Conservation (phyloP, 495 filamentous ascomycete genomes). For the Lasiosphaeria miniovina region DNA sequence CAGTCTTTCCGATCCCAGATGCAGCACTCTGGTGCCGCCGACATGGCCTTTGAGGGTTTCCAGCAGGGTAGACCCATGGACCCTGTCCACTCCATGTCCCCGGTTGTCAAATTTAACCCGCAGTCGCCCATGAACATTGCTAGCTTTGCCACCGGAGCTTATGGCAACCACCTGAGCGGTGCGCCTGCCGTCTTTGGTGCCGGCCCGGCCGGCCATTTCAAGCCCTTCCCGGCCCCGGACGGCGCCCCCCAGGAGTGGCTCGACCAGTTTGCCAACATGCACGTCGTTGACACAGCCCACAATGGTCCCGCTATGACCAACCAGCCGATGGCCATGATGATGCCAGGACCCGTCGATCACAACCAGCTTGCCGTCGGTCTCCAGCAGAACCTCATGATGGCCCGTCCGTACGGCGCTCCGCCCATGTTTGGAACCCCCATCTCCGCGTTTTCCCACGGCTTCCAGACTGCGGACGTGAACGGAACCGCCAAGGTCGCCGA, state of each 20-base stretch:
- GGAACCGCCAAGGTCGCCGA: constrained; percentile 6
- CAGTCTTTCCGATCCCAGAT: constrained; percentile 33
- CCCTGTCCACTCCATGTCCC: no score
- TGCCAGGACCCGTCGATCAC: background rate
- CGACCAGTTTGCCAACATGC: constrained; percentile 26
- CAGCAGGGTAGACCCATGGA: constrained; percentile 6
- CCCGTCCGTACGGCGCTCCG: background rate
- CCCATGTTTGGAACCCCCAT: no score
- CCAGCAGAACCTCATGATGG: no score
- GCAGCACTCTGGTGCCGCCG: constrained; percentile 12
- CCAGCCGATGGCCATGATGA: constrained; percentile 1
- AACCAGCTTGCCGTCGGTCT: no score
- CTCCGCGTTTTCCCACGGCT: no score
- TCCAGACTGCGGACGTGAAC: constrained; percentile 5
- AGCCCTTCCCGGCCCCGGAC: background rate
- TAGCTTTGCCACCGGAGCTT: background rate
- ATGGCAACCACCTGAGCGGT: constrained; percentile 1
- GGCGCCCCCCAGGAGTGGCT: constrained; percentile 25
- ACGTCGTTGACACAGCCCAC: constrained; percentile 13
- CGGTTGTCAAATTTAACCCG: no score
- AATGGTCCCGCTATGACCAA: constrained; percentile 5
- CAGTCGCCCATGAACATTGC: constrained; percentile 12
- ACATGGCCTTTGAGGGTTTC: constrained; percentile 22
- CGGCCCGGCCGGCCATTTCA: background rate
- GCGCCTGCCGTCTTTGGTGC: constrained; percentile 4